Conservation (phyloP, 2,329 filamentous ascomycete genomes). For the Sclerotinia glacialis region DNA sequence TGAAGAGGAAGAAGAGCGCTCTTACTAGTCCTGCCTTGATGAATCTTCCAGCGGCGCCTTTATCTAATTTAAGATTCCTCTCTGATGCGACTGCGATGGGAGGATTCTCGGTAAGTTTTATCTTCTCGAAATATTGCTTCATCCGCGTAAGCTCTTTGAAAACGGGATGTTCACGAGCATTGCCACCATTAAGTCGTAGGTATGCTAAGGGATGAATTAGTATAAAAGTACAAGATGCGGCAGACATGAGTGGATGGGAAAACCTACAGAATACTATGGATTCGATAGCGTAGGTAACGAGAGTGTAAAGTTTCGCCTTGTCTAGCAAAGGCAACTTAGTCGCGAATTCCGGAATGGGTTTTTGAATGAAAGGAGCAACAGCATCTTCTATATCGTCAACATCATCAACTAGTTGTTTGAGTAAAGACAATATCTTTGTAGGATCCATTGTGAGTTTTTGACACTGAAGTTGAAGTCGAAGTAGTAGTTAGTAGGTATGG, state of each 20-base stretch:
- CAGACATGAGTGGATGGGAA: background rate
- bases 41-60: slow-evolving; percentile 74
- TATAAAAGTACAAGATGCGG: background rate
- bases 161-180: slow-evolving; percentile 81
- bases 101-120: slow-evolving; percentile 71
- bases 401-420: slow-evolving; percentile 64
- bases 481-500: background rate
- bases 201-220: slow-evolving; percentile 52
- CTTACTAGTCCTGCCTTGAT: slow-evolving; percentile 76
- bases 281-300: slow-evolving; percentile 84
- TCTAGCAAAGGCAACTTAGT: slow-evolving; percentile 87
- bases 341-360: slow-evolving; percentile 62
- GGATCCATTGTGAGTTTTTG: slow-evolving; percentile 43
- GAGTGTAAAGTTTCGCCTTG: slow-evolving; percentile 89
- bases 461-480: background rate
- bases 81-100: slow-evolving; percentile 35
- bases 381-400: slow-evolving; percentile 75
- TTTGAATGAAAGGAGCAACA: slow-evolving; percentile 69
- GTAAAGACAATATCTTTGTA: slow-evolving; percentile 34
- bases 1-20: slow-evolving; percentile 16
- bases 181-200: slow-evolving; percentile 72
- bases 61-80: slow-evolving; percentile 58
- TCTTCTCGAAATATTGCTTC: slow-evolving; percentile 89
- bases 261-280: slow-evolving; percentile 78
- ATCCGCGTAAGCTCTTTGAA: slow-evolving; percentile 83